Evolutionary conservation across 2,329 filamentous ascomycete genomes (phyloP), one percentile per base, ranked within the genome.

Genomic region (Fusarium papillatum): DNA sequence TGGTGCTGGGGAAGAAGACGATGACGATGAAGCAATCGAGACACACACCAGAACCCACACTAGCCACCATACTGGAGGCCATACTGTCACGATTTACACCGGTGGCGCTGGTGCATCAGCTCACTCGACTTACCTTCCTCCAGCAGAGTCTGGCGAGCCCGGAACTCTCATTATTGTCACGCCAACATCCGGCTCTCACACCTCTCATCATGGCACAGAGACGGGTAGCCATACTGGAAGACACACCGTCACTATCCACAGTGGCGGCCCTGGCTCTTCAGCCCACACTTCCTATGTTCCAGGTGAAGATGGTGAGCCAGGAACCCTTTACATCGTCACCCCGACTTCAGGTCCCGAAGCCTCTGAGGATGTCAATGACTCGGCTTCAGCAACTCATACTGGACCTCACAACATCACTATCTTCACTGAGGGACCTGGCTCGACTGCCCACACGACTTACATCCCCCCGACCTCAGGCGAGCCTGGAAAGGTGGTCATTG

Each of bases 381-480:
- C 48, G 2, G 26, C 10, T 9, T 65, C 63, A 5, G 31, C 24
- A 1, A 57, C 36, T 8, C 48, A 48, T 6, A 63, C 43, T 14
- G 43, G 3, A 26, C 38, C 2, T 3, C 64, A 66, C 26, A 63
- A 66, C 6, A 29, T 59, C 19, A 66, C 64, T 16, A 41, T 55
- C 50, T 66, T 63, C 19, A 43, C 38, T 7, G 39, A 39, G 8
- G 60, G 60, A 22, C 26, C 39, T 22, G 60, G 24, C 5, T 34
- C 26, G 2, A 19, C 39, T 5, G 48, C 70, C 3, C 34, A 61
- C 4, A 73, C 71, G 0, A 24, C 48, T 2, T 73, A 69, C 0
- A 43, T 73, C 2, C 46, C 70, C 3, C 67, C 67, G 0, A 62
- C 63, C 19, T 74, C 72, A 4, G 71, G 63, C 0, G 71, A 73